Evolutionary conservation across 306 rosid species (phyloP).

Genomic region (barrel medic (Medicago truncatula)): MtrunA17r5.0-ANR NC_053042.1:21345001-21345500

Average conservation of each 20-base stretch:
- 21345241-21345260: slow-evolving; percentile 73
- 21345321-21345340: slow-evolving; percentile 13
- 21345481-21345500: background rate
- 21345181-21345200: slow-evolving; percentile 73
- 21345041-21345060: background rate
- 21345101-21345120: slow-evolving; percentile 35
- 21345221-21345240: slow-evolving; percentile 77
- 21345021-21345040: no score
- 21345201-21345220: slow-evolving; percentile 77
- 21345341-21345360: background rate
- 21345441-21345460: background rate
- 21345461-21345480: slow-evolving; percentile 15
- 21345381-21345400: no score
- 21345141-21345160: slow-evolving; percentile 27
- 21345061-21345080: slow-evolving; percentile 28
- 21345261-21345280: slow-evolving; percentile 76
- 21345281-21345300: slow-evolving; percentile 22
- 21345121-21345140: slow-evolving; percentile 19
- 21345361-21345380: no score
- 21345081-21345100: slow-evolving; percentile 29
- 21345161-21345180: slow-evolving; percentile 79
- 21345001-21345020: no score
- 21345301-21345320: slow-evolving; percentile 16
- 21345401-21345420: background rate
- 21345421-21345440: background rate